Percentiles rank a stretch among this genome's conserved stretches.
phyloP scores from a whole-genome alignment of 441 rosid species.

The Isatis lusitanica region DNA sequence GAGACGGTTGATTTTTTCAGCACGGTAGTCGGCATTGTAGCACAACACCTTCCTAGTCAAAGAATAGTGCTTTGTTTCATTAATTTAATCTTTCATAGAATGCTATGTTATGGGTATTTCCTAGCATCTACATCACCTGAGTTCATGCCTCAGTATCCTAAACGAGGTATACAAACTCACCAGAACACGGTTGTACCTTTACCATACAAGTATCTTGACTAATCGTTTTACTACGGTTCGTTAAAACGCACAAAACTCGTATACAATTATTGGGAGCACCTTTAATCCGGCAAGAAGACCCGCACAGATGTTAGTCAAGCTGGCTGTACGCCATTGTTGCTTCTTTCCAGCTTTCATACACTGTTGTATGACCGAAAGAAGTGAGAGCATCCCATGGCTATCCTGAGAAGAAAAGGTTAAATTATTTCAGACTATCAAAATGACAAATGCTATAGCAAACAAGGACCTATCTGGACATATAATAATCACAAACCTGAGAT shows the following conservation, averaged over 20 bases:
- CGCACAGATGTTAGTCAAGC: conserved; percentile 88
- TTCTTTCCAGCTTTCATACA: conserved; percentile 86
- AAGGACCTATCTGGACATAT: conserved; percentile 29
- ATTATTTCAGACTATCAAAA: conserved; percentile 29
- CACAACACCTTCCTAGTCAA: conserved; percentile 8
- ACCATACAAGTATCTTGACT: conserved; percentile 9
- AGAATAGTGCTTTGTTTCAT: conserved; percentile 3
- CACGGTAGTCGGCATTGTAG: conserved; percentile 3
- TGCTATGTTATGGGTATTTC: conserved; percentile 1
- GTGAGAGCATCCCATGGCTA: conserved; percentile 72
- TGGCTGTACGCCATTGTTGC: conserved; percentile 84
- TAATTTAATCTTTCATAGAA: conserved; percentile 7
- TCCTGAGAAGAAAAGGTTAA: conserved; percentile 57
- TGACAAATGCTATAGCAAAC: conserved; percentile 12
- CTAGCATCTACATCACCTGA: conserved; percentile 11
- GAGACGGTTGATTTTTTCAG: conserved; percentile 12
- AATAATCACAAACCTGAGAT: conserved; percentile 64
- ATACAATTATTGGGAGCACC: conserved; percentile 49
- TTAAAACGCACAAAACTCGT: conserved; percentile 23
- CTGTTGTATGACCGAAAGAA: conserved; percentile 78
- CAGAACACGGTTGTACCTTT: conserved; percentile 19
- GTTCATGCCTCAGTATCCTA: conserved; percentile 12
- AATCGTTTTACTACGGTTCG: neutral
- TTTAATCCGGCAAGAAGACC: conserved; percentile 89
- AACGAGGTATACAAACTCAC: neutral